Evolutionary conservation across 192 early-diverging fungal species (phyloP).

Genomic region (Haplosporangium gracile): DNA sequence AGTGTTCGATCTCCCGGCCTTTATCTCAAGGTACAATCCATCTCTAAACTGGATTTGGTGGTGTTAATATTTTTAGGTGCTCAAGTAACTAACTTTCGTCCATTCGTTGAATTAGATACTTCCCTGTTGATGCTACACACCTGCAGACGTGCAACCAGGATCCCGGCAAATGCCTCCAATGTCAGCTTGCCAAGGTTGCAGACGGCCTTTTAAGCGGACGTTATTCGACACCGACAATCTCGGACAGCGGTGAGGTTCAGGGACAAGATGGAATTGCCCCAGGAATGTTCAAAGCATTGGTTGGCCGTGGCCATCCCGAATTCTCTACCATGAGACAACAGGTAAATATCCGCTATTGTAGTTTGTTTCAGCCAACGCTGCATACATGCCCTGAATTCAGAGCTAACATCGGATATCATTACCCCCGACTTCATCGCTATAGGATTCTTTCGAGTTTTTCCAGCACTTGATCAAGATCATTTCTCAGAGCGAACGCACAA

Average conservation of each 20-base stretch:
- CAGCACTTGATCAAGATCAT: conserved; percentile 82
- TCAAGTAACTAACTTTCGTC: background rate
- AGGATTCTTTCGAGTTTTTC: conserved; percentile 96
- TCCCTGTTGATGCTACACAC: conserved; percentile 61
- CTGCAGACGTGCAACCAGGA: conserved; percentile 60
- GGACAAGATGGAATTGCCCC: conserved; percentile 90
- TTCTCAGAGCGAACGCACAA: conserved; percentile 81
- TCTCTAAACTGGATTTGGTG: background rate
- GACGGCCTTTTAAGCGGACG: conserved; percentile 91
- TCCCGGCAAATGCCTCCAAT: conserved; percentile 86
- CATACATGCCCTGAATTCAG: too few species aligned
- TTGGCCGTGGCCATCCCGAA: conserved; percentile 93
- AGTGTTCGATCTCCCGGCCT: conserved; percentile 82
- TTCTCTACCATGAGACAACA: conserved; percentile 99
- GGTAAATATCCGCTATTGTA: conserved; percentile 26
- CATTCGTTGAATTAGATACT: conserved; percentile 26
- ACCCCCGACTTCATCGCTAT: background rate
- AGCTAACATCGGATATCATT: background rate
- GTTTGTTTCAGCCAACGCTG: too few species aligned
- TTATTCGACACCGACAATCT: conserved; percentile 74
- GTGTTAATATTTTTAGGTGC: background rate
- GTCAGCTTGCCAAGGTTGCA: conserved; percentile 93
- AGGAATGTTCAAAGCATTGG: conserved; percentile 89
- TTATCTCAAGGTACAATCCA: conserved; percentile 76
- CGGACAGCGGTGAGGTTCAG: conserved; percentile 58